These are phyloP conservation scores for Cryphonectria carpinicola DNA, from an alignment of 2,329 filamentous ascomycete genomes.

Conservation along the genomic window DNA sequence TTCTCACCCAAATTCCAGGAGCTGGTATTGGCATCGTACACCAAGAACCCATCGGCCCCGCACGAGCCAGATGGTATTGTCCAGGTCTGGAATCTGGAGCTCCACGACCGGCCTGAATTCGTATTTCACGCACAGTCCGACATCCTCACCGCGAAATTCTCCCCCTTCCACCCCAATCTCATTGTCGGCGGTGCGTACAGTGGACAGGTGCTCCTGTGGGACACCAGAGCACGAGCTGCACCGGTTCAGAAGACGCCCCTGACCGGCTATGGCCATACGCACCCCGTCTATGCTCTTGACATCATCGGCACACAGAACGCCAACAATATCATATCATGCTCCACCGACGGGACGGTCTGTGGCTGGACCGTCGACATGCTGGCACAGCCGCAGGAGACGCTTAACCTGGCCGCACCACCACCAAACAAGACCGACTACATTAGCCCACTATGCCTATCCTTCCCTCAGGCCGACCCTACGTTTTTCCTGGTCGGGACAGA, in stretches of 20 bases:
- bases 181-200: conserved; percentile 97
- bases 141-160: conserved; percentile 93
- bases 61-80: conserved; percentile 93
- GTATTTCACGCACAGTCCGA: conserved; percentile 96
- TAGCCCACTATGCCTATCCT: conserved; percentile 90
- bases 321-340: conserved; percentile 97
- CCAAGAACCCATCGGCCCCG: conserved; percentile 93
- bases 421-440: conserved; percentile 93
- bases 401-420: conserved; percentile 83
- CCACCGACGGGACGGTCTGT: conserved; percentile 94
- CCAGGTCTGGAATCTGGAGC: conserved; percentile 95
- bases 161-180: conserved; percentile 96
- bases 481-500: conserved; percentile 98
- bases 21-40: conserved; percentile 90
- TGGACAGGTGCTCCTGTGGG: conserved; percentile 95
- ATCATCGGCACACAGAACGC: conserved; percentile 98
- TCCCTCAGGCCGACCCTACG: conserved; percentile 92
- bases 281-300: conserved; percentile 92
- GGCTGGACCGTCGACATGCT: conserved; percentile 99
- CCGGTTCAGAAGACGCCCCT: conserved; percentile 96
- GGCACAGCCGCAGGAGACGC: conserved; percentile 90
- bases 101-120: conserved; percentile 93
- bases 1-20: conserved; percentile 97
- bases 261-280: conserved; percentile 92
- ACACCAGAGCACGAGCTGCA: conserved; percentile 84